Conservation (phyloP, 2,329 filamentous ascomycete genomes). For the Lasiodiplodia theobromae region DNA sequence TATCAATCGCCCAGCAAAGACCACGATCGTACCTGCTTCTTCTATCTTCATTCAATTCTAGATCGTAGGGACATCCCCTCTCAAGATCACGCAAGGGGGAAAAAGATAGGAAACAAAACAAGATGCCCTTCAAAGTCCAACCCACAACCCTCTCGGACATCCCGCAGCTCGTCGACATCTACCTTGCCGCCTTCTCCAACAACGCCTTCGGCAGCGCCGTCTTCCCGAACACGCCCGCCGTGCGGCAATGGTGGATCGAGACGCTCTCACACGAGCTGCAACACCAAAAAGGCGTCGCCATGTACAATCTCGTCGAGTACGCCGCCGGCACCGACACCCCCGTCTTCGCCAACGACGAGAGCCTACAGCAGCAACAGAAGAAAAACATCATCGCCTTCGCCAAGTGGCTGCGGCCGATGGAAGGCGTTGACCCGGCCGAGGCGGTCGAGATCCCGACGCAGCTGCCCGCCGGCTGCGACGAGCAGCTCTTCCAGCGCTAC, state of each 20-base stretch:
- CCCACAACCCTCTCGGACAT: slow-evolving; percentile 49
- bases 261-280: neutral
- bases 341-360: neutral
- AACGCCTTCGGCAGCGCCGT: slow-evolving; percentile 74
- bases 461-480: slow-evolving; percentile 4
- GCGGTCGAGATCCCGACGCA: neutral
- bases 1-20: neutral
- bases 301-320: slow-evolving; percentile 22
- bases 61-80: neutral
- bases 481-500: neutral
- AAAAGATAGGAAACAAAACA: neutral
- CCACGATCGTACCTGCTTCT: neutral
- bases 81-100: too few species aligned
- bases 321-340: slow-evolving; percentile 13
- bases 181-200: slow-evolving; percentile 47
- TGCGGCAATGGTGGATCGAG: slow-evolving; percentile 14
- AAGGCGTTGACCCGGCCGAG: neutral
- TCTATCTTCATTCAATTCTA: neutral
- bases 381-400: slow-evolving; percentile 12
- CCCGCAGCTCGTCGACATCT: slow-evolving; percentile 44
- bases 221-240: slow-evolving; percentile 68
- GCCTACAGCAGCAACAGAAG: neutral
- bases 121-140: slow-evolving; percentile 33
- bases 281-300: slow-evolving; percentile 9
- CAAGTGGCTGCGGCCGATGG: slow-evolving; percentile 19